Evolutionary conservation across 306 rosid genomes (phyloP).

Genomic region (Cucurbita maxima): DNA sequence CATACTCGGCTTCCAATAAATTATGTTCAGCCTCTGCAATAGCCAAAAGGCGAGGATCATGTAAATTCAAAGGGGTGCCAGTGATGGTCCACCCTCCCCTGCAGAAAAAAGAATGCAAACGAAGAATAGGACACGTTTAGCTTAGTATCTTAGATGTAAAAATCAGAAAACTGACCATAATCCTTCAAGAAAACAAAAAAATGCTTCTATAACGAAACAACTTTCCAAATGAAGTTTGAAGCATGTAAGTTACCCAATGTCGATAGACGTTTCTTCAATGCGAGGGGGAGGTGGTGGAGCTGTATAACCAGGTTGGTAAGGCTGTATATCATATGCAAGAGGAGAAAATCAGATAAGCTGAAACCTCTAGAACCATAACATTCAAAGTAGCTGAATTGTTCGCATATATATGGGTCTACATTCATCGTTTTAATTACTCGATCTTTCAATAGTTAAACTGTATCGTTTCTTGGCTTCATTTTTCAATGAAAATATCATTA

Average conservation of each 20-base stretch:
- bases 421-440: background rate
- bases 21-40: slow-evolving; percentile 96
- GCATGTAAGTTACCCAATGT: slow-evolving; percentile 56
- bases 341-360: slow-evolving; percentile 5
- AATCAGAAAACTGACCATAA: background rate
- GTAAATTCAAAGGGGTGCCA: slow-evolving; percentile 90
- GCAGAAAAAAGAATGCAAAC: slow-evolving; percentile 11
- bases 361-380: background rate
- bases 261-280: slow-evolving; percentile 80
- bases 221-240: background rate
- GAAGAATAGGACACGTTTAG: slow-evolving; percentile 2
- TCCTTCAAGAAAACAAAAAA: background rate
- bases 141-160: background rate
- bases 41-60: slow-evolving; percentile 84
- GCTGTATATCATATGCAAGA: slow-evolving; percentile 28
- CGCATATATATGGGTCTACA: background rate
- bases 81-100: slow-evolving; percentile 98
- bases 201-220: background rate
- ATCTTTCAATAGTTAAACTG: background rate
- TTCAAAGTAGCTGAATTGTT: background rate
- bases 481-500: background rate
- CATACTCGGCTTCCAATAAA: slow-evolving; percentile 83
- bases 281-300: slow-evolving; percentile 74
- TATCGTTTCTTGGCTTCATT: background rate
- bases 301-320: slow-evolving; percentile 70